These are phyloP conservation scores for Chalaropsis ovoidea DNA, from an alignment of 2,329 filamentous ascomycete species.

Conservation along the genomic window DNA sequence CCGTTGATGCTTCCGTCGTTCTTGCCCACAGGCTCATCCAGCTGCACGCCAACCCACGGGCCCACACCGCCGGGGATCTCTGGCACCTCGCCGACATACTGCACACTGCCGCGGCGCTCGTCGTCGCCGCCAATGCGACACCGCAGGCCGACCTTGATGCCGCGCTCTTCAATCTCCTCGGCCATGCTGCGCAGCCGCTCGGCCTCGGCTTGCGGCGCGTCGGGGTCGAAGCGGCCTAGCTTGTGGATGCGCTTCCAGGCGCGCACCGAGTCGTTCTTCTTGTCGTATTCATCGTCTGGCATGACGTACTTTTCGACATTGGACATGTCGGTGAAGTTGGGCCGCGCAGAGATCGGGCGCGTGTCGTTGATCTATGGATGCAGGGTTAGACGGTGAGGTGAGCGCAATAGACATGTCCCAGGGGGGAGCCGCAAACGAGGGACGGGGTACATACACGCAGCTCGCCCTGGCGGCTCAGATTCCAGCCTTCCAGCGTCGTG, in stretches of 20 bases:
- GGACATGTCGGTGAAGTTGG: conserved; percentile 72
- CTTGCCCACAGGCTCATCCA: conserved; percentile 73
- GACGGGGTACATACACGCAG: conserved; percentile 55
- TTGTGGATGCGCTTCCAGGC: conserved; percentile 94
- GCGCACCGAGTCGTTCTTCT: conserved; percentile 75
- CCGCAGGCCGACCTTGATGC: conserved; percentile 52
- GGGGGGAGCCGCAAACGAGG: neutral
- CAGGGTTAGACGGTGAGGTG: neutral
- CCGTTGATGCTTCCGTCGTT: conserved; percentile 65
- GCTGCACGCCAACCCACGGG: conserved; percentile 61
- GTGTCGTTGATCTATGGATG: conserved; percentile 60
- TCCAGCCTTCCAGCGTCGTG: conserved; percentile 53
- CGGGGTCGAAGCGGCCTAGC: conserved; percentile 89
- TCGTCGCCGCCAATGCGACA: conserved; percentile 60
- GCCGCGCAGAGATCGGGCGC: conserved; percentile 62
- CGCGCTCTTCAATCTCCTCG: conserved; percentile 59
- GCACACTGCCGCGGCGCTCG: conserved; percentile 56
- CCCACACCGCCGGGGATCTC: conserved; percentile 57
- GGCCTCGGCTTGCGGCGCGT: conserved; percentile 62
- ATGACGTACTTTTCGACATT: conserved; percentile 83
- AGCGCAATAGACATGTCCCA: neutral
- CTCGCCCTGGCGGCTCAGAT: conserved; percentile 64
- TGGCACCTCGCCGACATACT: conserved; percentile 62
- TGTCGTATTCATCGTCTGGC: conserved; percentile 75
- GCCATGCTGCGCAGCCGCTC: conserved; percentile 59